Evolutionary conservation across 169 alveolate genomes (phyloP), one percentile per base, ranked within the genome.

Genomic region (Theileria sp.): DNA sequence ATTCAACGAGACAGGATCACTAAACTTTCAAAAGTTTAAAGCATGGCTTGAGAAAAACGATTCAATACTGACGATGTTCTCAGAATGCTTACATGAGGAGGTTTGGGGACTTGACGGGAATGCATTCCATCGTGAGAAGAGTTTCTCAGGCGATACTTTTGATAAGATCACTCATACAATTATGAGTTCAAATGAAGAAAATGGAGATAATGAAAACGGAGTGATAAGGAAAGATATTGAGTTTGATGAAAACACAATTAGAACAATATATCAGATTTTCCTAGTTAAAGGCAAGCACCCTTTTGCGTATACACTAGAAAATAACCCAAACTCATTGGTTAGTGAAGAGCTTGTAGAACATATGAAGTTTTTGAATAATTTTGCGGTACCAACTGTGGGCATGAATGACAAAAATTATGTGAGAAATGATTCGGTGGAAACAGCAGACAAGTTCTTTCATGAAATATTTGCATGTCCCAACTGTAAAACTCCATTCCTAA

Each of bases 61-160:
- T 32, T 89, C 86, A 8, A 80, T 93, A 49, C 84, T 93, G 23
- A 60, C 87, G 28, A 82, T 93, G 86, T 93, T 93, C 79, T 83
- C 93, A 38, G 92, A 88, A 68, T 93, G 94, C 64, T 72, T 93
- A 25, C 97, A 93, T 62, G 96, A 93, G 68, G 97, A 93, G 75
- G 91, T 92, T 19, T 93, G 97, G 97, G 94, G 96, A 3, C 81
- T 93, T 58, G 92, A 92, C 70, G 97, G 97, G 13, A 92, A 93
- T 79, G 96, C 96, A 3, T 89, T 93, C 73, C 76, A 77, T 71
- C 58, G 8, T 15, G 56, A 44, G 71, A 51, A 21, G 32, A 21
- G 44, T 23, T 54, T 8, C 44, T 21, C 74, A 32, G 12, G 15
- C 36, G 68, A 58, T 0, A 17, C 82, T 1, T 69, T 21, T 23